Evolutionary conservation across 257 asterid genomes (phyloP), one percentile per base, ranked within the genome.

Genomic region (Asclepias syriaca): DNA sequence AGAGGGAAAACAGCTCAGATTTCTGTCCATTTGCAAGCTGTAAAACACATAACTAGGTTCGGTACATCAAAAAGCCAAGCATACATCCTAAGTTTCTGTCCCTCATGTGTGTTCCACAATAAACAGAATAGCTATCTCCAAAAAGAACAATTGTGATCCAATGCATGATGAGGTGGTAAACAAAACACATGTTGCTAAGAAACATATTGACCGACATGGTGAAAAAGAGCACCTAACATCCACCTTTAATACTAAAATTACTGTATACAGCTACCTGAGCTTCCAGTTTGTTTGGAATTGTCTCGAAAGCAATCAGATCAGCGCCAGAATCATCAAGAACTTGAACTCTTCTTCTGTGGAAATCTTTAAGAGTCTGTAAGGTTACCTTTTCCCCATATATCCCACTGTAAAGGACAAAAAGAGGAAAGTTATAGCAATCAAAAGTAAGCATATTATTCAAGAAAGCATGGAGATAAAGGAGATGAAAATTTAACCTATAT

Each of bases 291-390:
- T 90, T 92, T 0, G 97, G 98, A 76, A 87, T 92, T 6, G 98
- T 92, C 87, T 92, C 98, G 34, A 92, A 92, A 16, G 97, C 98
- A 27, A 90, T 87, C 74, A 92, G 66, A 46, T 92, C 96, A 15
- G 98, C 90, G 11, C 93, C 96, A 0, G 96, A 83, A 5, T 81
- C 81, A n/a, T 95, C 96, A 76, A 92, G 80, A 76, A 92, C 88
- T 72, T 87, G 89, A 68, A 92, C 87, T 81, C 96, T 87, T 71
- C 89, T 81, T 34, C 97, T 87, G 78, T 92, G 98, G 80, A 92
- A 92, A 75, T 92, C 91, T 77, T 90, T 90, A 51, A 92, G 77
- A 19, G 85, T 73, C n/a, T 84, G 80, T 50, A 90, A 54, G 39
- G 69, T 63, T 9, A 92, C 81, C 0, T 69, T 32, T 51, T 86